phyloP scores from a whole-genome alignment of 2,329 filamentous ascomycete genomes.

The Clonostachys solani region DNA sequence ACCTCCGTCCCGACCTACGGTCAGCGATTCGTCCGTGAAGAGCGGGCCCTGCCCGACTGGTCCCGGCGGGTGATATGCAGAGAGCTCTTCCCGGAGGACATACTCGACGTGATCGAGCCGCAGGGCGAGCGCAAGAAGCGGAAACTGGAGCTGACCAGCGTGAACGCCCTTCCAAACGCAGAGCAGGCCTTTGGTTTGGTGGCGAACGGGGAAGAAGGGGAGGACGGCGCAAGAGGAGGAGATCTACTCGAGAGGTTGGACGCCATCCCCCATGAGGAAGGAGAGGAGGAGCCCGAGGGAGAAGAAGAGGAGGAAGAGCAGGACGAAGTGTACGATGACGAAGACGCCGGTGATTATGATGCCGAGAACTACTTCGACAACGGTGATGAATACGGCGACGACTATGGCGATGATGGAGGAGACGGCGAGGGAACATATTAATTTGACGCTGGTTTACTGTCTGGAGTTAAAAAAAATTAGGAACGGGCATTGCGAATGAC shows the following conservation, averaged over 20 bases:
- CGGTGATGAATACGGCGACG: constrained; percentile 49
- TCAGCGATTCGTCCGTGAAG: constrained; percentile 45
- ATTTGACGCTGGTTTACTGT: not conserved
- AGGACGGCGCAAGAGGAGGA: constrained; percentile 16
- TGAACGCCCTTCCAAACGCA: constrained; percentile 42
- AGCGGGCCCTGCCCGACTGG: constrained; percentile 51
- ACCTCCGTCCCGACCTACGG: constrained; percentile 55
- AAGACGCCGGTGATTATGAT: constrained; percentile 57
- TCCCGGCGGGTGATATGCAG: constrained; percentile 41
- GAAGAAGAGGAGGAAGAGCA: constrained; percentile 38
- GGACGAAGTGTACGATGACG: constrained; percentile 50
- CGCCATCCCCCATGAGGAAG: constrained; percentile 44
- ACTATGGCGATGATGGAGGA: constrained; percentile 47
- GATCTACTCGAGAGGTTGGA: constrained; percentile 37
- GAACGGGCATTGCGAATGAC: not conserved
- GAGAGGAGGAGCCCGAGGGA: constrained; percentile 44
- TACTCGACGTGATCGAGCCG: constrained; percentile 50
- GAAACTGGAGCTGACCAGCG: constrained; percentile 38
- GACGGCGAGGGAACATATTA: constrained; percentile 38
- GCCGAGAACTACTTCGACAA: constrained; percentile 58
- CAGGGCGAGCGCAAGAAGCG: constrained; percentile 30
- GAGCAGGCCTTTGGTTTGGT: constrained; percentile 44
- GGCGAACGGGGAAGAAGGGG: constrained; percentile 15
- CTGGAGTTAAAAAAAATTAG: not conserved
- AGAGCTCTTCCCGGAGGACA: constrained; percentile 52